phyloP scores from a whole-genome alignment of 2,329 filamentous ascomycete genomes.

The Aspergillus japonicus region DNA sequence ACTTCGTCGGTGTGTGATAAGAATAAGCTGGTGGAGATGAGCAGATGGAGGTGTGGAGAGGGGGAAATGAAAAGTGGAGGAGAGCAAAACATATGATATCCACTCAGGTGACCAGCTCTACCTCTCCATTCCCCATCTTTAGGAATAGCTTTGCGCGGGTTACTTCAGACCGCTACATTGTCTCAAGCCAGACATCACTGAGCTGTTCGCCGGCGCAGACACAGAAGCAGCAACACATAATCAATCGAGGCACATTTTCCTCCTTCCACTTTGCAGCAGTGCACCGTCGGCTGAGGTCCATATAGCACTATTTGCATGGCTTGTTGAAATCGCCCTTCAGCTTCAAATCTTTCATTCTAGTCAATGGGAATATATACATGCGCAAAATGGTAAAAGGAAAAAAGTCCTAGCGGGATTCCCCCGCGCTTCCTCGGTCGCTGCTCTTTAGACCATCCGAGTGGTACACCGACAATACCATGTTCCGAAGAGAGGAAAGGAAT shows the following conservation, averaged over 20 bases:
- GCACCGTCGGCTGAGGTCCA: too few relatives aligned
- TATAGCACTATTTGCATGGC: not conserved
- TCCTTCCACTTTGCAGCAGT: too few relatives aligned
- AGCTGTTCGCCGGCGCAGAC: too few relatives aligned
- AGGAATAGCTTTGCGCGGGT: too few relatives aligned
- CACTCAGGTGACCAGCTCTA: not conserved
- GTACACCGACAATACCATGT: not conserved
- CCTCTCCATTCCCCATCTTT: too few relatives aligned
- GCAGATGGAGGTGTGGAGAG: not conserved
- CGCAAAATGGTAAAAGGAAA: not conserved
- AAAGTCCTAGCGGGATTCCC: not conserved
- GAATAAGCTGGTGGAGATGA: not conserved
- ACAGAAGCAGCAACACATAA: too few relatives aligned
- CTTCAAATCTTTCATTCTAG: not conserved
- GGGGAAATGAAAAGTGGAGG: not conserved
- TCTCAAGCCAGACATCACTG: too few relatives aligned
- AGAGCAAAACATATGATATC: not conserved
- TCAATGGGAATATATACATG: slow-evolving; percentile 6
- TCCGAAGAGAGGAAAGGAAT: not conserved
- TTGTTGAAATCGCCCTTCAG: not conserved
- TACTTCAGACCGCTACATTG: too few relatives aligned
- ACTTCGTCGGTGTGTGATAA: not conserved
- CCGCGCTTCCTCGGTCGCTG: not conserved
- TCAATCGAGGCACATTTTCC: too few relatives aligned
- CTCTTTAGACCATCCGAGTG: not conserved